phyloP scores from a whole-genome alignment of 2,329 filamentous ascomycete species.

The Calonectria pauciramosa region DNA sequence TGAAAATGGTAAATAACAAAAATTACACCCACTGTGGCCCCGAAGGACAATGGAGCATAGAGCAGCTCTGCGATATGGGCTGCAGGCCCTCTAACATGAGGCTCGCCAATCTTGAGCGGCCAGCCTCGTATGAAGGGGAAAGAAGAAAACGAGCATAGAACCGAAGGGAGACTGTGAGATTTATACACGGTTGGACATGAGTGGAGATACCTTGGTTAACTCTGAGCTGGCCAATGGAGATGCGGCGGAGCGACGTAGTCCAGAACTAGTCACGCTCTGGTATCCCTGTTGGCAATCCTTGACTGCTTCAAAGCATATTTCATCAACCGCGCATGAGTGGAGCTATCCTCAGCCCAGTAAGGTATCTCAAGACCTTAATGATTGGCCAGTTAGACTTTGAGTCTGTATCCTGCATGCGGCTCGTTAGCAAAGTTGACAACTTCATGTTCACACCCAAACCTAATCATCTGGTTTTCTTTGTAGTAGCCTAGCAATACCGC shows the following conservation, averaged over 20 bases:
- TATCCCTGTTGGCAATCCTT: conserved; percentile 1
- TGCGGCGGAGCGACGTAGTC: neutral
- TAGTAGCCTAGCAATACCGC: neutral
- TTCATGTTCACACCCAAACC: neutral
- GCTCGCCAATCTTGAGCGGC: conserved; percentile 60
- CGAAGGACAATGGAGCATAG: conserved; percentile 66
- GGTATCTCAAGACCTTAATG: neutral
- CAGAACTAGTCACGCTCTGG: neutral
- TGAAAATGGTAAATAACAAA: conserved; percentile 66
- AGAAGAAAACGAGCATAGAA: conserved; percentile 45
- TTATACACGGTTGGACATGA: conserved; percentile 48
- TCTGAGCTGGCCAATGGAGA: neutral
- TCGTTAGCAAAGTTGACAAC: too few species aligned
- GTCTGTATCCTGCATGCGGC: neutral
- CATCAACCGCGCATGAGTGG: neutral
- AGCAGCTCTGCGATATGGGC: conserved; percentile 68
- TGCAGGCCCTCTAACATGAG: conserved; percentile 65
- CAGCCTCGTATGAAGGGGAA: conserved; percentile 60
- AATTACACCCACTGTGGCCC: conserved; percentile 67
- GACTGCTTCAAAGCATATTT: neutral
- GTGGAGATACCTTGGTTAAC: neutral
- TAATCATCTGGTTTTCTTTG: neutral
- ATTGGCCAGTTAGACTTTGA: neutral
- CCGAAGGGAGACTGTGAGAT: conserved; percentile 27
- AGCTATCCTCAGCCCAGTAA: neutral